phyloP scores from a whole-genome alignment of 148 eudicot genomes.

The Simmondsia chinensis region DNA sequence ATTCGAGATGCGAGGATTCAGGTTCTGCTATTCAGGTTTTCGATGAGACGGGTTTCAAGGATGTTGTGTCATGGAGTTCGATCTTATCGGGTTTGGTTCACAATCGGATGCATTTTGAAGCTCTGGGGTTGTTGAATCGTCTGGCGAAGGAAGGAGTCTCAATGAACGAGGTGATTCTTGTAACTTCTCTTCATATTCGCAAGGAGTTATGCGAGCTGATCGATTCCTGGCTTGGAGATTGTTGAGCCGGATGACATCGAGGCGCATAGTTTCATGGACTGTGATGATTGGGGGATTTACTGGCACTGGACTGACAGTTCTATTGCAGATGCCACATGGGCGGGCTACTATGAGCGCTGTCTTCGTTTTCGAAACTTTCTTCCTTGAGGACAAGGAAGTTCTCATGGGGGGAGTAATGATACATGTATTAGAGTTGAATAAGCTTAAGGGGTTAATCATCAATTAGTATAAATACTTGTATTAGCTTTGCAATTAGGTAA shows the following conservation, averaged over 20 bases:
- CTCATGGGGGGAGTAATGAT: too few relatives aligned
- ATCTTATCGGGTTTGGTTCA: slow-evolving; percentile 54
- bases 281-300: slow-evolving; percentile 80
- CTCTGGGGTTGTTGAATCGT: slow-evolving; percentile 34
- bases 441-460: too few relatives aligned
- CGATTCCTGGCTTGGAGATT: slow-evolving; percentile 41
- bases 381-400: too few relatives aligned
- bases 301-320: too few relatives aligned
- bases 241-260: slow-evolving; percentile 25
- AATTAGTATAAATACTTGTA: too few relatives aligned
- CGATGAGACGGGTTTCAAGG: slow-evolving; percentile 36
- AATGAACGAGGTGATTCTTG: slow-evolving; percentile 70
- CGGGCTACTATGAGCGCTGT: too few relatives aligned
- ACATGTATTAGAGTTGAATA: too few relatives aligned
- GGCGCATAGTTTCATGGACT: slow-evolving; percentile 62
- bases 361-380: too few relatives aligned
- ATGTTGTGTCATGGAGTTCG: slow-evolving; percentile 72
- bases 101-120: slow-evolving; percentile 47
- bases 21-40: slow-evolving; percentile 46
- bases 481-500: too few relatives aligned
- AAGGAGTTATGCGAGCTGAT: slow-evolving; percentile 36
- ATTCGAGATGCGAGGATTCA: slow-evolving; percentile 43
- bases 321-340: too few relatives aligned
- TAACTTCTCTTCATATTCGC: slow-evolving; percentile 55
- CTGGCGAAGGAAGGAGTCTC: slow-evolving; percentile 38